Evolutionary conservation across 805 yeast genomes (phyloP).

Genomic region (Blastobotrys americana): DNA sequence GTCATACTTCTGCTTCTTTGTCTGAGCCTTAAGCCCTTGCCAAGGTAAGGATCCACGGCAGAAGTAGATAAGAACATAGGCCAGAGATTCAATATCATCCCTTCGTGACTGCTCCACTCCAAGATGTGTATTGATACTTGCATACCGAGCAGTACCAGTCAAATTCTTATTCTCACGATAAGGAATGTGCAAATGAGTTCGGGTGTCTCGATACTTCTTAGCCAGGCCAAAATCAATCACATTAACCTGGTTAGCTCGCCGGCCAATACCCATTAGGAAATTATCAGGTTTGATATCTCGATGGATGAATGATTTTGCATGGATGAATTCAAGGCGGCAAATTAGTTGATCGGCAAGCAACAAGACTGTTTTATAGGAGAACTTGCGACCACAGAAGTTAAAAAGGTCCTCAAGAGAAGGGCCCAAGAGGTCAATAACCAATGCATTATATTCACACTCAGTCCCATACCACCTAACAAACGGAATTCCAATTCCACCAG

Average conservation of each 20-base stretch:
- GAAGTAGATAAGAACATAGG: conserved; percentile 89
- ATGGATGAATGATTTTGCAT: conserved; percentile 86
- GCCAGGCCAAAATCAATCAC: conserved; percentile 93
- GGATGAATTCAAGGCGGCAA: conserved; percentile 91
- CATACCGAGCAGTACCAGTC: conserved; percentile 97
- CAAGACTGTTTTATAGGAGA: conserved; percentile 87
- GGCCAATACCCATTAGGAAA: conserved; percentile 81
- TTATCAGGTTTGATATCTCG: conserved; percentile 81
- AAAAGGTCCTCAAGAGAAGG: conserved; percentile 93
- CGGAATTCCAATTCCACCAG: conserved; percentile 97
- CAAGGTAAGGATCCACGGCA: conserved; percentile 95
- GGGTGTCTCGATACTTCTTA: conserved; percentile 87
- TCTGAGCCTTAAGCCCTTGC: conserved; percentile 97
- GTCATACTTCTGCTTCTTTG: conserved; percentile 95
- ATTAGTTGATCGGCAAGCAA: conserved; percentile 90
- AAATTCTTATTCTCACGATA: conserved; percentile 93
- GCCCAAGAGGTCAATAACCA: conserved; percentile 93
- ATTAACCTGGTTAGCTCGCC: conserved; percentile 90
- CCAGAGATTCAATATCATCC: conserved; percentile 92
- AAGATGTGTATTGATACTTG: conserved; percentile 88
- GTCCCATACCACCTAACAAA: conserved; percentile 96
- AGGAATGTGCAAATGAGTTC: conserved; percentile 90
- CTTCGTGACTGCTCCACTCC: conserved; percentile 96
- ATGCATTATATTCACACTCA: conserved; percentile 92
- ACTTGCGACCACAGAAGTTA: conserved; percentile 91